Base-by-base conservation (phyloP, 2,329 filamentous ascomycete genomes). In the Cercospora zeae-maydis region DNA sequence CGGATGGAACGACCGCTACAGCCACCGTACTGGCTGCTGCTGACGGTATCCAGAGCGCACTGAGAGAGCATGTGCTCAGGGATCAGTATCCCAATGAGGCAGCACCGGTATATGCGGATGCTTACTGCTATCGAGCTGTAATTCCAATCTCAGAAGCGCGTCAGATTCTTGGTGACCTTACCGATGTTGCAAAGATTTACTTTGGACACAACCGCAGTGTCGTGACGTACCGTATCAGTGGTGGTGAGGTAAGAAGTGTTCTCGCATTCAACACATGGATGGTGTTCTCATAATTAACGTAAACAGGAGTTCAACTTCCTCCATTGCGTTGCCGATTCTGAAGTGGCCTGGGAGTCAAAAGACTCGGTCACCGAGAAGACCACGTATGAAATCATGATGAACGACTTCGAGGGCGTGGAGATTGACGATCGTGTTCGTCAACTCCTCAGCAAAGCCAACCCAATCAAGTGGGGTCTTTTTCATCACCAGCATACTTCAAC, bases 101-200 rank as follows among this genome's bases (percentile, higher is more conserved):
- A 0, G 71, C 78, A 27, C 78, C 85, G 0, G 72, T 76, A 1
- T 89, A 86, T 70, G 81, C 81, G 0, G 77, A 82, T 33, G 85
- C 87, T 65, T 84, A 84, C 73, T 87, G 84, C 34, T 90, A 87
- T 73, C 80, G 87, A 6, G 83, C 83, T 0, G 73, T 90, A 2
- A 78, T 88, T 1, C 84, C 86, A 0, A 88, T 89, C 80, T 42
- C 34, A 11, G 59, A 70, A 19, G 69, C 70, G 6, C 63, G 62
- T n/a, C 39, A 59, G 10, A 63, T 68, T 1, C 58, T 73, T 1
- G 71, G 70, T 24, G 55, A 58, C 24, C 55, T 58, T n/a, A 58
- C 55, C 5, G 37, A 58, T 47, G 39, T 42, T 3, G 55, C 55
- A 0, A 58, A 58, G 19, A 30, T 58, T 21, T 58, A 58, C 24